Evolutionary conservation across 768 basidiomycete species (phyloP).

Genomic region (Antrodiella citrinella): DNA sequence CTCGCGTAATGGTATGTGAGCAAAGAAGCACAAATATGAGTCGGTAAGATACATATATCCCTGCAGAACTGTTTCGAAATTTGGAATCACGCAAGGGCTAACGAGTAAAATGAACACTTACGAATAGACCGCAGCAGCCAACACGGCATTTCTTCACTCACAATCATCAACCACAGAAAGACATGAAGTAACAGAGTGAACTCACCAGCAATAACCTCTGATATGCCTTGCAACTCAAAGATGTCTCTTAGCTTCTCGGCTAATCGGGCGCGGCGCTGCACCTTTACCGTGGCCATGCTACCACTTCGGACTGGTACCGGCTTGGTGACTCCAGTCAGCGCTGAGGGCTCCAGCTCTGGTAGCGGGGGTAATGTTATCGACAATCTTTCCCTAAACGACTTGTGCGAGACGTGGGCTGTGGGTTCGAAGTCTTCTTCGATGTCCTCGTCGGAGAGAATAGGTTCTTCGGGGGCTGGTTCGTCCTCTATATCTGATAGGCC

Average conservation of each 20-base stretch:
- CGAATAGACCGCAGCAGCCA: constrained; percentile 87
- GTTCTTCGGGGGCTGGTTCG: constrained; percentile 26
- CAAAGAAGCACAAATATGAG: constrained; percentile 92
- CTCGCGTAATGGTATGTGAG: constrained; percentile 86
- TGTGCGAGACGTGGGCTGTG: not conserved
- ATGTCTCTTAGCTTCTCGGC: constrained; percentile 87
- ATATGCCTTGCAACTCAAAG: constrained; percentile 72
- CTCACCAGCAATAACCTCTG: constrained; percentile 80
- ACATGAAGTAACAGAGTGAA: constrained; percentile 11
- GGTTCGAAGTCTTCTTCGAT: constrained; percentile 53
- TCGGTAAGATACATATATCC: constrained; percentile 97
- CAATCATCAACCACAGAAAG: not conserved
- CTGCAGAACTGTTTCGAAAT: constrained; percentile 66
- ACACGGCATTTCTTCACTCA: constrained; percentile 73
- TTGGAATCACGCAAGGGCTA: constrained; percentile 7
- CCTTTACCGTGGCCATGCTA: constrained; percentile 66
- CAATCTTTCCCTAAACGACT: constrained; percentile 1
- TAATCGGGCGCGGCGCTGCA: constrained; percentile 60
- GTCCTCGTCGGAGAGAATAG: constrained; percentile 41
- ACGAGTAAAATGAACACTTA: constrained; percentile 36
- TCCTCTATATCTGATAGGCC: constrained; percentile 24
- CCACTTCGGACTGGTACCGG: constrained; percentile 35
- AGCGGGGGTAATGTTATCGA: constrained; percentile 12
- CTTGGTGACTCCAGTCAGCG: constrained; percentile 6
- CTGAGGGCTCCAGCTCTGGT: constrained; percentile 11